Base-by-base conservation (phyloP, 257 asterid genomes). In the Solanum pennellii region DNA sequence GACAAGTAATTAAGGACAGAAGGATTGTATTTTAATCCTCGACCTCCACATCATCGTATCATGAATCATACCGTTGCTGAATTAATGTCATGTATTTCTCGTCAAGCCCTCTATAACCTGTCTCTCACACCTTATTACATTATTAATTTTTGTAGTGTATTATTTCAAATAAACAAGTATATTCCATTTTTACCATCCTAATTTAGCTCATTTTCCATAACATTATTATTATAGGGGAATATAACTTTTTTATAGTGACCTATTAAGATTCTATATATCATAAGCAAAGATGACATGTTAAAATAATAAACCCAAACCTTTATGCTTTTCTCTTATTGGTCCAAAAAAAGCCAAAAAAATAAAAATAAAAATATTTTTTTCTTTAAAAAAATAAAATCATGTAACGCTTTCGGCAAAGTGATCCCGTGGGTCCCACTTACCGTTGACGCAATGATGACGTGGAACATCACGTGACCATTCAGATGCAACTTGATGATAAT, bases 401-500 rank as follows among this genome's bases (percentile, higher is more conserved):
- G 6, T 80, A 16, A 49, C 29, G 44, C 85, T 29, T 82, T 82
- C 85, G 69, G 85, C 31, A 82, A 49, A 49, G 45, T 49, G 69
- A 82, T 82, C 69, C 85, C 69, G 21, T 45, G 80, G 87, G 68
- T 65, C 87, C 82, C 11, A 41, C 44, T 13, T 62, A 3, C 16
- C 35, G 12, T 31, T 84, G 62, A 84, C 87, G 79, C 21, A 18
- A 42, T 20, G 27, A 13, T 44, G 80, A 71, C 82, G 44, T 65
- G 62, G 82, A 39, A 9, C 2, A 23, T 86, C 88, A 86, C 87
- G 87, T 82, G 87, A 85, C 82, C 66, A 68, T 41, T 68, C 62
- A 68, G 65, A 7, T 25, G 60, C 82, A 44, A 47, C 9, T 85
- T 89, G 91, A 83, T 84, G 42, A 77, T 86, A 89, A 82, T 86